Evolutionary conservation across 108 stramenopile genomes (phyloP).

Genomic region (Schizochytrium sp.): DNA sequence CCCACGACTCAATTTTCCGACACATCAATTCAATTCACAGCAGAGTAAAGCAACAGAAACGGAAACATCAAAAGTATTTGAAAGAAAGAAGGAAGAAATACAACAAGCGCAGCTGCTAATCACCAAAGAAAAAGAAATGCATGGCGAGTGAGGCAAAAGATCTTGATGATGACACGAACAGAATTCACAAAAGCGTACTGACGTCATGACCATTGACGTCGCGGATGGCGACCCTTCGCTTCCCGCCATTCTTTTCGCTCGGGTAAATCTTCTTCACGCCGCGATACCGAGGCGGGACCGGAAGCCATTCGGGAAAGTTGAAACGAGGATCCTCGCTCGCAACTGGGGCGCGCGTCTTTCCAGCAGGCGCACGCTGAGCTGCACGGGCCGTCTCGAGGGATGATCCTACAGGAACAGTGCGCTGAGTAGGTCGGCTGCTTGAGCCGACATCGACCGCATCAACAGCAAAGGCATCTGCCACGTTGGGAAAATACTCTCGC

Average conservation of each 20-base stretch:
- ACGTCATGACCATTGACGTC: not conserved
- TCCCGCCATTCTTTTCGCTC: slow-evolving; percentile 1
- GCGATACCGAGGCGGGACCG: not conserved
- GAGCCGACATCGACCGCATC: not conserved
- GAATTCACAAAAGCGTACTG: not conserved
- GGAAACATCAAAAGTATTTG: too few species aligned
- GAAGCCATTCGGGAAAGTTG: not conserved
- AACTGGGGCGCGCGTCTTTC: not conserved
- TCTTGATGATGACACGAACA: not conserved
- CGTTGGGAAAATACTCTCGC: not conserved
- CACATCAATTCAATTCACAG: too few species aligned
- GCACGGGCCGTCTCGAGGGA: not conserved
- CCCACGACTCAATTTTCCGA: too few species aligned
- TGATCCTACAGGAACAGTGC: too few species aligned
- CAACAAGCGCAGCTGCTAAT: too few species aligned
- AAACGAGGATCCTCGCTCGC: not conserved
- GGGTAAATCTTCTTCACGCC: slow-evolving; percentile 17
- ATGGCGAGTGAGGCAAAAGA: too few species aligned
- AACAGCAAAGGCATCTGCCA: slow-evolving; percentile 7
- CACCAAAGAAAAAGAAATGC: too few species aligned
- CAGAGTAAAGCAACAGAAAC: too few species aligned
- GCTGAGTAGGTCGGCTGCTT: not conserved
- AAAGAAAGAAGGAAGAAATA: too few species aligned
- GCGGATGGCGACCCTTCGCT: slow-evolving; percentile 15
- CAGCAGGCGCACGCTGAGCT: not conserved